Conservation (phyloP, 805 yeast genomes). For the Hyphopichia homilentoma region DNA sequence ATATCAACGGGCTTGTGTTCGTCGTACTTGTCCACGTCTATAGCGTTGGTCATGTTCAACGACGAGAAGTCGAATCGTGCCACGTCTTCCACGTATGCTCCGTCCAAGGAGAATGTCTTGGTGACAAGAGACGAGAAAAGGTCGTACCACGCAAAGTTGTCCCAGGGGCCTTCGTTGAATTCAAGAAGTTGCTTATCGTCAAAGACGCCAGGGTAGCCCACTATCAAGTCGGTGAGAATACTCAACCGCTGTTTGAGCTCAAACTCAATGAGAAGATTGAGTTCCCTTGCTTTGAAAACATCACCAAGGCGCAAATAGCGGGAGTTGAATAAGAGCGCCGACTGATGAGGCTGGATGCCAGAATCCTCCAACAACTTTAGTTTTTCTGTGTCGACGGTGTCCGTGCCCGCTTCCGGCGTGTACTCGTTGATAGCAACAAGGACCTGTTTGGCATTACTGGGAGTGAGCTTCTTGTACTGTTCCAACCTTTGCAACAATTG, state of each 20-base stretch:
- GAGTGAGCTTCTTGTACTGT: not conserved
- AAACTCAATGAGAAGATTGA: slow-evolving; percentile 39
- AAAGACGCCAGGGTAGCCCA: slow-evolving; percentile 24
- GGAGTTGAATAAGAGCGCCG: slow-evolving; percentile 52
- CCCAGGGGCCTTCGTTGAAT: slow-evolving; percentile 12
- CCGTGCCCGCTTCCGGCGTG: slow-evolving; percentile 1
- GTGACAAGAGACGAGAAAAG: slow-evolving; percentile 40
- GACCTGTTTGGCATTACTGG: not conserved
- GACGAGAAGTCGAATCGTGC: slow-evolving; percentile 46
- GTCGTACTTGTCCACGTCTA: slow-evolving; percentile 17
- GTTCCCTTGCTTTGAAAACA: slow-evolving; percentile 18
- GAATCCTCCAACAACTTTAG: slow-evolving; percentile 22
- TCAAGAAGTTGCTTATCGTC: slow-evolving; percentile 13
- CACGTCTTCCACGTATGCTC: slow-evolving; percentile 37
- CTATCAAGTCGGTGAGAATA: slow-evolving; percentile 23
- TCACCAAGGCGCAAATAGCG: slow-evolving; percentile 40
- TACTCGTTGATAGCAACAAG: not conserved
- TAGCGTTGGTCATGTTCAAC: slow-evolving; percentile 22
- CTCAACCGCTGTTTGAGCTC: slow-evolving; percentile 47
- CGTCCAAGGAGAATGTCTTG: slow-evolving; percentile 41
- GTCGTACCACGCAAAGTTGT: slow-evolving; percentile 46
- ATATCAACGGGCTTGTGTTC: slow-evolving; percentile 47
- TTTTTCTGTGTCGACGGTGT: too few relatives aligned
- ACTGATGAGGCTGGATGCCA: slow-evolving; percentile 27
- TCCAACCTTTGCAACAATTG: not conserved